Evolutionary conservation across 257 asterid species (phyloP).

Genomic region (Anisodus acutangulus): DNA sequence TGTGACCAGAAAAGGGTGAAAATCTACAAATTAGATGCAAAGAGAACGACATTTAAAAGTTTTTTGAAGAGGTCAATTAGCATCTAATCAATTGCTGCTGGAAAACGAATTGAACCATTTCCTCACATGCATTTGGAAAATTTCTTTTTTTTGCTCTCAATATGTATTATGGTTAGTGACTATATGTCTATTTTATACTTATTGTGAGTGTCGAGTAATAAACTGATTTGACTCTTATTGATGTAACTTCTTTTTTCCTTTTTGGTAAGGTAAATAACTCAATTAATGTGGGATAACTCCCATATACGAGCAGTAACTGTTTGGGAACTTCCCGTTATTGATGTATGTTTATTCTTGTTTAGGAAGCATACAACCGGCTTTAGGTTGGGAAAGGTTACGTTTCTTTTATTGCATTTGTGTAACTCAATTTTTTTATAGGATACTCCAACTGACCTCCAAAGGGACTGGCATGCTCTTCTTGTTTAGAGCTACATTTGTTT

Average conservation of each 20-base stretch:
- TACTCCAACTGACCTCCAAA: constrained; percentile 8
- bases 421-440: background rate
- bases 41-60: background rate
- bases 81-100: constrained; percentile 3
- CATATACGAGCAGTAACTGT: background rate
- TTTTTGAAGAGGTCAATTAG: constrained; percentile 6
- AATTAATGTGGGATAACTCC: constrained; percentile 19
- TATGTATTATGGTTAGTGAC: background rate
- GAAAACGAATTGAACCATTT: background rate
- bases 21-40: constrained; percentile 24
- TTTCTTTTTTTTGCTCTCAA: background rate
- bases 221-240: background rate
- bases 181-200: background rate
- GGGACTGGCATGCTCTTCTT: constrained; percentile 17
- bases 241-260: background rate
- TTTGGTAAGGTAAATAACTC: background rate
- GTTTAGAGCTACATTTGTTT: constrained; percentile 4
- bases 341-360: background rate
- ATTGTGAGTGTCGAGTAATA: background rate
- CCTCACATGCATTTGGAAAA: constrained; percentile 19
- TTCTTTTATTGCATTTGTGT: constrained; percentile 18
- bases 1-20: constrained; percentile 1
- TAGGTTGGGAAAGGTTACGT: background rate
- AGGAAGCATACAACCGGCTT: constrained; percentile 17
- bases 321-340: background rate